Evolutionary conservation across 805 yeast genomes (phyloP), one percentile per base, ranked within the genome.

Genomic region (Suhomyces vadensis): DNA sequence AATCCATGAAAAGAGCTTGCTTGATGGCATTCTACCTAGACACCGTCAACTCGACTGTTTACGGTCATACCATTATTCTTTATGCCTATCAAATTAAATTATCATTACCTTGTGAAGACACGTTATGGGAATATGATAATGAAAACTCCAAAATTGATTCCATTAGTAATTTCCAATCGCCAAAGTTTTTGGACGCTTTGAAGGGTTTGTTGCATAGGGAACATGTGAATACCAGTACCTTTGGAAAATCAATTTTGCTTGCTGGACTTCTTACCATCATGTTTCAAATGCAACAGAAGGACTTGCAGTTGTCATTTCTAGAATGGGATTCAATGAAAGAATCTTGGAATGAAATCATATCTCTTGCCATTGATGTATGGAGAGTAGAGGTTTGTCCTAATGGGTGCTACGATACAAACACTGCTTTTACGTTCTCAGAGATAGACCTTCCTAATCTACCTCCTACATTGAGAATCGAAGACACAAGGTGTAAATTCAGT

Each of bases 21-120:
- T 55, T 56, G 42, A 67, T 69, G 69, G 69, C 56, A 35, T 70
- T 51, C 54, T 65, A 53, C 46, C 56, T 69, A 36, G 74, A 69
- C 46, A 59, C 69, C 1, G 56, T 67, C 5, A 55, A 64, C 41
- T 66, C 73, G 3, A 59, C 70, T 2, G 61, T 68, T 2, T 67
- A 64, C 37, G 71, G 71, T 3, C 66, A 61, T 36, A 50, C 49
- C 38, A 46, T 31, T 53, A 43, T 48, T 19, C 43, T 61, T 7
- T 60, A 56, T 43, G 66, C 65, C 14, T 57, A 61, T 42, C 64
- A 61, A 41, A 56, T 61, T 21, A 60, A 63, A 37, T 37, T 60
- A 4, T 54, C 60, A 2, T 46, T 62, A 27, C 65, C 67, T 2
- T 62, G 65, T 46, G 64, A 61, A 23, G 67, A 63, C 31, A 50